Evolutionary conservation across 1,284 basidiomycete species (phyloP).

Genomic region (Sanguinoderma infundibulare): DNA sequence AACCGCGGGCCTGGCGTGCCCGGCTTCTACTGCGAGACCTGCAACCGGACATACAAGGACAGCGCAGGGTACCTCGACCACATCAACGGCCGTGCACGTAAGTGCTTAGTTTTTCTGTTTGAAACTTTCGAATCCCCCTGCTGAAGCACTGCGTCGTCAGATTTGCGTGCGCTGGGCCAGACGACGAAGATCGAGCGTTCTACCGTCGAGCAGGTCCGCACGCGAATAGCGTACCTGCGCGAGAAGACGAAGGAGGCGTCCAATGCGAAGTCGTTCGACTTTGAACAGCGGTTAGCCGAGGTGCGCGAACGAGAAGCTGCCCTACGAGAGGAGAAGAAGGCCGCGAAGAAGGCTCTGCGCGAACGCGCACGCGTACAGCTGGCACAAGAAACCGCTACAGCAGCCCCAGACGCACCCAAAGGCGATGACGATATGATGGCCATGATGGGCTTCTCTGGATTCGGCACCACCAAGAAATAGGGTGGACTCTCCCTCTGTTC

Average conservation of each 20-base stretch:
- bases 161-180: conserved; percentile 92
- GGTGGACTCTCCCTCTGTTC: background rate
- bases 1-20: conserved; percentile 85
- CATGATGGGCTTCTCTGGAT: conserved; percentile 94
- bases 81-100: conserved; percentile 92
- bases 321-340: conserved; percentile 70
- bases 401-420: conserved; percentile 29
- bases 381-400: conserved; percentile 53
- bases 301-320: conserved; percentile 77
- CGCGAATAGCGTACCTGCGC: conserved; percentile 86
- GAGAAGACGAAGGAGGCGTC: conserved; percentile 84
- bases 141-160: conserved; percentile 45
- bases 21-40: conserved; percentile 91
- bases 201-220: conserved; percentile 90
- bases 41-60: conserved; percentile 92
- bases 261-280: conserved; percentile 89
- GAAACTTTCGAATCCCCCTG: background rate
- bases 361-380: conserved; percentile 70
- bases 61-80: conserved; percentile 94
- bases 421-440: conserved; percentile 72
- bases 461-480: conserved; percentile 82
- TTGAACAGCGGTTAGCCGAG: conserved; percentile 85
- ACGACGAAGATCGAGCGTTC: conserved; percentile 91
- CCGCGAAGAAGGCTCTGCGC: conserved; percentile 71
- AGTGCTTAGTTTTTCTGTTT: conserved; percentile 39